phyloP scores from a whole-genome alignment of 2,329 filamentous ascomycete species.

The Fusarium drepaniforme region DNA sequence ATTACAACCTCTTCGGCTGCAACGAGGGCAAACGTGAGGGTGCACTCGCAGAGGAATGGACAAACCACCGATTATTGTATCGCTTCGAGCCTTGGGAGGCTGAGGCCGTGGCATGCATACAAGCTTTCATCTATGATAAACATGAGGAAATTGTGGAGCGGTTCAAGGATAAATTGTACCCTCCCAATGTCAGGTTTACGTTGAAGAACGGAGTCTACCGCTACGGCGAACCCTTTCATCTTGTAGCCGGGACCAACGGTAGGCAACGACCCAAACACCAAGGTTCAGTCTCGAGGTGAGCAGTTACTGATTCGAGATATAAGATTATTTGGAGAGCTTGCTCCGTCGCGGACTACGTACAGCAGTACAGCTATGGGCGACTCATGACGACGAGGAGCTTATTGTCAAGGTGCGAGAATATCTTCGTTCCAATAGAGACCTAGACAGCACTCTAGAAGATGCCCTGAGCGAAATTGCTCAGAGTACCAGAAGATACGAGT shows the following conservation, averaged over 20 bases:
- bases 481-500: neutral
- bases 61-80: neutral
- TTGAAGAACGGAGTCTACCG: neutral
- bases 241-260: neutral
- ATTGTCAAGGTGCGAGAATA: neutral
- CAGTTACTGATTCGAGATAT: neutral
- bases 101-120: slow-evolving; percentile 28
- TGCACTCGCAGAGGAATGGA: neutral
- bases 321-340: neutral
- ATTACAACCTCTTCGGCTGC: slow-evolving; percentile 14
- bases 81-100: slow-evolving; percentile 33
- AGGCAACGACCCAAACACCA: neutral
- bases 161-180: slow-evolving; percentile 6
- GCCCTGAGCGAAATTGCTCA: neutral
- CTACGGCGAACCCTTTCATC: neutral
- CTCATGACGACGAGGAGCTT: neutral
- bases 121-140: slow-evolving; percentile 20
- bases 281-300: neutral
- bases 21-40: slow-evolving; percentile 14
- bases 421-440: neutral
- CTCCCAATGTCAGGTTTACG: neutral
- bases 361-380: neutral
- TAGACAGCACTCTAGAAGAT: neutral
- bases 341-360: neutral
- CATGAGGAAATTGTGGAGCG: slow-evolving; percentile 19